Percentiles rank a stretch among this genome's conserved stretches.
Evolutionary conservation across 345 rosid species (phyloP).

Genomic region (Eucalyptus regnans): DNA sequence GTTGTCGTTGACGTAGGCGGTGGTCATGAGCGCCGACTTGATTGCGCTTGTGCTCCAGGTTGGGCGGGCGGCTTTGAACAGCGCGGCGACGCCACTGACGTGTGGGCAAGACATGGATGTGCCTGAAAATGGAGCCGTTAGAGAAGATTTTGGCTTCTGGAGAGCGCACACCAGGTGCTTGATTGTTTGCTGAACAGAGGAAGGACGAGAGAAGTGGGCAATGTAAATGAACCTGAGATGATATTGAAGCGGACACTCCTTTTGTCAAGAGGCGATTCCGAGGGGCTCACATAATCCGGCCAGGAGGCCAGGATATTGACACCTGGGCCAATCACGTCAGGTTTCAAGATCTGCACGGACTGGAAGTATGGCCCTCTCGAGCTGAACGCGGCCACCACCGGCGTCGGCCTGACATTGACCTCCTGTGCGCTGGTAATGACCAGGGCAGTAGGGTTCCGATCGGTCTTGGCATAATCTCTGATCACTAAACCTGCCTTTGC

Average conservation of each 20-base stretch:
- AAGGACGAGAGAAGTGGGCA: not conserved
- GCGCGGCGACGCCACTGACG: conserved; percentile 77
- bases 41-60: conserved; percentile 88
- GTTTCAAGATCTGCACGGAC: conserved; percentile 68
- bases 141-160: not conserved
- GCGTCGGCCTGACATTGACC: conserved; percentile 52
- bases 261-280: conserved; percentile 41
- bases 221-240: conserved; percentile 48
- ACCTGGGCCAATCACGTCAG: conserved; percentile 87
- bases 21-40: conserved; percentile 81
- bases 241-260: conserved; percentile 58
- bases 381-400: conserved; percentile 84
- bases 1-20: conserved; percentile 58
- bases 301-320: conserved; percentile 80
- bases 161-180: not conserved
- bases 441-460: conserved; percentile 36
- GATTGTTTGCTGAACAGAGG: not conserved
- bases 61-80: conserved; percentile 77
- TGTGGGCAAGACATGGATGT: conserved; percentile 99
- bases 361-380: conserved; percentile 77
- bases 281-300: conserved; percentile 66
- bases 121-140: conserved; percentile 34
- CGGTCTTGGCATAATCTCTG: conserved; percentile 27
- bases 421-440: conserved; percentile 53
- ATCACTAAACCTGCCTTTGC: conserved; percentile 45